Evolutionary conservation across 345 rosid genomes (phyloP).

Genomic region (Eutrema japonicum): DNA sequence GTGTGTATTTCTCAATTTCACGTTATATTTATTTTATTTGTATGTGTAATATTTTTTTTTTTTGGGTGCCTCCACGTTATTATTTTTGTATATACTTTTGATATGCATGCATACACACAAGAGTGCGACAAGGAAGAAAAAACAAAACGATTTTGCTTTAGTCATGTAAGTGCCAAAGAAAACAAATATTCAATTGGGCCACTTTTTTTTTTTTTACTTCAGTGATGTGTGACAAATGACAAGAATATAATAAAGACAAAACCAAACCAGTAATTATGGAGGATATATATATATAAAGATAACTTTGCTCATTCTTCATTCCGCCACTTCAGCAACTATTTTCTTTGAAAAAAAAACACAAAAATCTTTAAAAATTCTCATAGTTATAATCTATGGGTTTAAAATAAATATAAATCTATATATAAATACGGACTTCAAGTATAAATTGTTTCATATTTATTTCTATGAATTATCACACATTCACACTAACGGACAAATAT

Average conservation of each 20-base stretch:
- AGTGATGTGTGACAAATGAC: conserved; percentile 36
- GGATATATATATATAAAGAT: no score
- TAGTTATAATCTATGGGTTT: no score
- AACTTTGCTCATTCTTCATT: no score
- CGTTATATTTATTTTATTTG: neutral
- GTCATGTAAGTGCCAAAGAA: conserved; percentile 24
- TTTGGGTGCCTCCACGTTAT: neutral
- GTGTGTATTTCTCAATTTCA: conserved; percentile 41
- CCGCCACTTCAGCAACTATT: no score
- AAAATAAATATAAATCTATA: no score
- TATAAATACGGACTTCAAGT: no score
- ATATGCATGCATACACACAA: conserved; percentile 33
- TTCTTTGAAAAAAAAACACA: no score
- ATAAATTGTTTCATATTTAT: no score
- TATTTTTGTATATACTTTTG: neutral
- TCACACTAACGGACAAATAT: no score
- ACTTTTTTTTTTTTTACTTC: neutral
- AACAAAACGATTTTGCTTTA: conserved; percentile 37
- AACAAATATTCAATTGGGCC: conserved; percentile 22
- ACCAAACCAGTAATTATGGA: no score
- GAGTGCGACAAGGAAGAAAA: conserved; percentile 35
- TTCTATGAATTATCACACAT: no score
- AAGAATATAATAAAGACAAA: neutral
- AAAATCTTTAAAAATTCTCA: no score
- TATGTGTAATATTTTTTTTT: neutral